Evolutionary conservation across 805 yeast genomes (phyloP).

Genomic region (Sungouiella blattae): DNA sequence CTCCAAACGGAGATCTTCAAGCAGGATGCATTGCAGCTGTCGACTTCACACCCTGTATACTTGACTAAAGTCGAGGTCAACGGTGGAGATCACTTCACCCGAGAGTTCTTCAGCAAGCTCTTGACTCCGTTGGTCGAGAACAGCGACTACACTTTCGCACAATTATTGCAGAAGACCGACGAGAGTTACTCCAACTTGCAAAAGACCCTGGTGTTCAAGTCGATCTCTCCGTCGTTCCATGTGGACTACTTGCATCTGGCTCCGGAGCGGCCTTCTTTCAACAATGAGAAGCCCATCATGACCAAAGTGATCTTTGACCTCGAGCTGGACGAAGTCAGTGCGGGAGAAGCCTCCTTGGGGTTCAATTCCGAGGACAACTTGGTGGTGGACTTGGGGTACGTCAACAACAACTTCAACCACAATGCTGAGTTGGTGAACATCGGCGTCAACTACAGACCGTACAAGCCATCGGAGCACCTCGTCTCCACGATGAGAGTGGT

Average conservation of each 20-base stretch:
- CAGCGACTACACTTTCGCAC: constrained; percentile 41
- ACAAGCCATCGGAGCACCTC: constrained; percentile 47
- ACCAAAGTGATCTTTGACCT: constrained; percentile 44
- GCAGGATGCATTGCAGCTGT: constrained; percentile 27
- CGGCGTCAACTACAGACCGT: constrained; percentile 47
- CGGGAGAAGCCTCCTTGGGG: constrained; percentile 32
- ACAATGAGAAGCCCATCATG: constrained; percentile 40
- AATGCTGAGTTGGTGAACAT: constrained; percentile 51
- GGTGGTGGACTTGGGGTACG: constrained; percentile 36
- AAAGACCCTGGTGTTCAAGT: constrained; percentile 44
- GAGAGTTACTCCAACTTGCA: constrained; percentile 31
- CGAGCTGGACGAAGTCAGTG: constrained; percentile 33
- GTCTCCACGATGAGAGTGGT: constrained; percentile 42
- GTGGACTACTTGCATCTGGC: constrained; percentile 30
- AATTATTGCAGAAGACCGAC: constrained; percentile 33
- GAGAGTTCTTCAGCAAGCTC: constrained; percentile 43
- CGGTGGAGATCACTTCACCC: constrained; percentile 44
- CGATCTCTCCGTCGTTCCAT: constrained; percentile 38
- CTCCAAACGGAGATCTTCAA: constrained; percentile 18
- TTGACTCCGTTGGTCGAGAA: constrained; percentile 41
- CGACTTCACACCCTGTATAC: constrained; percentile 34
- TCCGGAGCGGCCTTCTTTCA: constrained; percentile 27
- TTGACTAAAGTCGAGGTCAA: constrained; percentile 34
- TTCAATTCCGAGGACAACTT: constrained; percentile 37
- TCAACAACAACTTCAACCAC: constrained; percentile 44